These are phyloP conservation scores for Zygoascus bituminiphila DNA, from an alignment of 805 yeast species.

Conservation along the genomic window DNA sequence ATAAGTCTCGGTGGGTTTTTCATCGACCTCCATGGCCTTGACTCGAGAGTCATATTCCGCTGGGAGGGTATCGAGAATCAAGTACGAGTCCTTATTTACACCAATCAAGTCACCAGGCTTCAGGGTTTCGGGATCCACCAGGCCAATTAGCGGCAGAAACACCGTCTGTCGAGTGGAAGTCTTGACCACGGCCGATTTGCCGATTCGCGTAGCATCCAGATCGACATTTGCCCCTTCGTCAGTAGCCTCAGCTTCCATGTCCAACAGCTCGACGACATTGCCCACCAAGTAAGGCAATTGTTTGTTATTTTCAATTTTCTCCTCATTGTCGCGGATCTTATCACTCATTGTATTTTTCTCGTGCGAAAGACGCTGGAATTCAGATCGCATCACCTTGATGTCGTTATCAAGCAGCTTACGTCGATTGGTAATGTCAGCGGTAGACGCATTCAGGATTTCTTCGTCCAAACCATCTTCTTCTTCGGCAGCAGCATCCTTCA, in stretches of 20 bases:
- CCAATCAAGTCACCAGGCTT: constrained; percentile 98
- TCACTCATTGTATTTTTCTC: constrained; percentile 90
- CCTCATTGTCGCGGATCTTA: constrained; percentile 90
- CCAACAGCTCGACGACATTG: constrained; percentile 88
- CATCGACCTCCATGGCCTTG: constrained; percentile 99
- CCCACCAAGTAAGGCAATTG: constrained; percentile 96
- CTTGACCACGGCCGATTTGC: constrained; percentile 96
- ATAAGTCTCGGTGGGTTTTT: constrained; percentile 95
- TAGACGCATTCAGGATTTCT: constrained; percentile 70
- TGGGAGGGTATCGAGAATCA: constrained; percentile 88
- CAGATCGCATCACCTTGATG: constrained; percentile 89
- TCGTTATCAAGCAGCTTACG: constrained; percentile 87
- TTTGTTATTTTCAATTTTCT: constrained; percentile 89
- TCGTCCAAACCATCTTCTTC: constrained; percentile 60
- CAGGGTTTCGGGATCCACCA: constrained; percentile 83
- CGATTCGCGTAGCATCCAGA: constrained; percentile 80
- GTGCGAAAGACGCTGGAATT: constrained; percentile 80
- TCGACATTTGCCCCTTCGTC: constrained; percentile 96
- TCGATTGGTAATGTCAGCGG: constrained; percentile 77
- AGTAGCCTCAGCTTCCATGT: constrained; percentile 66
- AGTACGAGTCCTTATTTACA: constrained; percentile 92
- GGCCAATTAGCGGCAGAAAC: constrained; percentile 88
- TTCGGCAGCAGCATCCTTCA: constrained; percentile 35
- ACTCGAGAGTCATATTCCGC: constrained; percentile 97
- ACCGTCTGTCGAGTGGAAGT: constrained; percentile 97